A percentile compares a stretch with the other conserved stretches of the same genome.
phyloP scores from a whole-genome alignment of 2,329 filamentous ascomycete genomes.

The Dactylellina leptospora region DNA sequence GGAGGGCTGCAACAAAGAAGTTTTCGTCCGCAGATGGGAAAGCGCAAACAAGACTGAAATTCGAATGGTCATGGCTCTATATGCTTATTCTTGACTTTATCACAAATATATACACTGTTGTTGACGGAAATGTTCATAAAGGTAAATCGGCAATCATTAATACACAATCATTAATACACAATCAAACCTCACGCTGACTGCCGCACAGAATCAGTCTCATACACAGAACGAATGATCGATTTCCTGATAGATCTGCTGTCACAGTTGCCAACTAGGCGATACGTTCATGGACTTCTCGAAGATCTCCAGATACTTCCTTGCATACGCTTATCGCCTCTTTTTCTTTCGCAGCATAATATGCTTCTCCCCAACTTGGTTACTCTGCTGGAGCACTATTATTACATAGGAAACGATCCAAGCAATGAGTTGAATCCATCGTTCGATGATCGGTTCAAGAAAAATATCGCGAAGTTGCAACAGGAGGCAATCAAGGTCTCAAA shows the following conservation, averaged over 20 bases:
- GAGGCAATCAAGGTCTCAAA: constrained; percentile 25
- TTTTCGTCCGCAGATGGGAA: constrained; percentile 85
- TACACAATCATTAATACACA: background rate
- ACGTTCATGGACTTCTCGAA: constrained; percentile 85
- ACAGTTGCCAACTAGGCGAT: constrained; percentile 90
- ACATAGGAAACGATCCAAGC: constrained; percentile 66
- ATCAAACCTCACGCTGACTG: no score
- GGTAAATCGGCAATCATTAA: constrained; percentile 24
- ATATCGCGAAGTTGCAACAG: constrained; percentile 76
- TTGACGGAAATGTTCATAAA: constrained; percentile 53
- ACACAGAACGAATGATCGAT: constrained; percentile 93
- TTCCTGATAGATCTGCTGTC: constrained; percentile 90
- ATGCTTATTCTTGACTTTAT: constrained; percentile 85
- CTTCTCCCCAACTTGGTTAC: constrained; percentile 81
- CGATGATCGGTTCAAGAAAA: constrained; percentile 70
- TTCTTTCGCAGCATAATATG: constrained; percentile 75
- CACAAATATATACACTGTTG: constrained; percentile 69
- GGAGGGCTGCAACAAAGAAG: constrained; percentile 85
- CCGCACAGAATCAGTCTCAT: constrained; percentile 71
- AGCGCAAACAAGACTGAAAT: constrained; percentile 79
- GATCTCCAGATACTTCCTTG: constrained; percentile 84
- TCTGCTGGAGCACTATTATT: constrained; percentile 84
- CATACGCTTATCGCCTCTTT: constrained; percentile 80
- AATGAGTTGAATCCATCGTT: constrained; percentile 61
- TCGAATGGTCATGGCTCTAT: constrained; percentile 94